A percentile compares a stretch with the other conserved stretches of the same genome.
These are phyloP conservation scores for Micractinium sp. DNA, from an alignment of 139 green algal species.

Conservation along the genomic window DNA sequence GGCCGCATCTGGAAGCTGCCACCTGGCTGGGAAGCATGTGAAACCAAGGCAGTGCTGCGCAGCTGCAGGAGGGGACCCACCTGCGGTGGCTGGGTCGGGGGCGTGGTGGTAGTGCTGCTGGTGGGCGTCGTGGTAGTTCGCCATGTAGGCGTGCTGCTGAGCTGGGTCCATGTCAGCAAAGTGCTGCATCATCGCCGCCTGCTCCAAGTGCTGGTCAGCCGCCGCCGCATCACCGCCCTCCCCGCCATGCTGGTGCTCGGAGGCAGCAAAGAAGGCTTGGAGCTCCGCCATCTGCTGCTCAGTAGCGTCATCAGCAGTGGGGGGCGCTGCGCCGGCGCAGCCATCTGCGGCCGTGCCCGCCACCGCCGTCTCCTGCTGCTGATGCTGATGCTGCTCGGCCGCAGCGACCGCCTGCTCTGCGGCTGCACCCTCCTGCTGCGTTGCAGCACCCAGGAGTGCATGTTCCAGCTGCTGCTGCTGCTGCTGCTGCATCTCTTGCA, in stretches of 20 bases:
- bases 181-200: neutral
- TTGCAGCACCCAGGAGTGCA: neutral
- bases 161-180: neutral
- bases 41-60: neutral
- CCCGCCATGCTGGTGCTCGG: neutral
- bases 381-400: neutral
- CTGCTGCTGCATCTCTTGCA: neutral
- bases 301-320: neutral
- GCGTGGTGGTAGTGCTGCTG: slow-evolving; percentile 2
- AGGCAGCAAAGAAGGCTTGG: neutral
- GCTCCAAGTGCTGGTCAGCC: neutral
- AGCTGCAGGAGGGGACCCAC: neutral
- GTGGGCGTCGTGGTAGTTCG: neutral
- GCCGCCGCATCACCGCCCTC: neutral
- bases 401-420: neutral
- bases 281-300: slow-evolving; percentile 6
- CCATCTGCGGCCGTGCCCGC: neutral
- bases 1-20: too few species aligned
- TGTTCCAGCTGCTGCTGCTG: neutral
- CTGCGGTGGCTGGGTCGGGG: neutral
- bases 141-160: slow-evolving; percentile 5
- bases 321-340: neutral
- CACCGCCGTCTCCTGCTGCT: neutral
- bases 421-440: neutral
- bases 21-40: too few species aligned